Conservation (phyloP, 2,329 filamentous ascomycete species). For the Capronia epimyces region DNA sequence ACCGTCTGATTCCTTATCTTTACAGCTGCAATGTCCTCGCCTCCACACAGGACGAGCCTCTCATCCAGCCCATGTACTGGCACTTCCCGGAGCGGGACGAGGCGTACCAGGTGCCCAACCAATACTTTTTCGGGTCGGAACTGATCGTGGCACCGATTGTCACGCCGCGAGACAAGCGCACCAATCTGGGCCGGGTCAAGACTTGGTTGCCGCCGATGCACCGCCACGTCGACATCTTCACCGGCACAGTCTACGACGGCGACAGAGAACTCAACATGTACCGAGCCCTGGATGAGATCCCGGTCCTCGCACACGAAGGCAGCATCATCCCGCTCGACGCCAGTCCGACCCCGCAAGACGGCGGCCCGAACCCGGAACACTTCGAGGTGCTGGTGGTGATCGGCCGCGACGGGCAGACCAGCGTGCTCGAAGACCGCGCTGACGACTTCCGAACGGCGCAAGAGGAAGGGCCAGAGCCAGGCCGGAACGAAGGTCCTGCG, state of each 20-base stretch:
- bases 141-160: slow-evolving; percentile 56
- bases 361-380: slow-evolving; percentile 43
- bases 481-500: too few relatives aligned
- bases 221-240: slow-evolving; percentile 55
- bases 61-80: slow-evolving; percentile 62
- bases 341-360: slow-evolving; percentile 41
- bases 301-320: slow-evolving; percentile 53
- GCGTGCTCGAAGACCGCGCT: slow-evolving; percentile 45
- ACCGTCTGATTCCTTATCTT: slow-evolving; percentile 56
- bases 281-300: slow-evolving; percentile 46
- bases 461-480: slow-evolving; percentile 16
- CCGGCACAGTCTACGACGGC: slow-evolving; percentile 54
- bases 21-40: slow-evolving; percentile 53
- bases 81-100: slow-evolving; percentile 48
- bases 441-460: slow-evolving; percentile 20
- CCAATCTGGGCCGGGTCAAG: slow-evolving; percentile 46
- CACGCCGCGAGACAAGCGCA: slow-evolving; percentile 44
- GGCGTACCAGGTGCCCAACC: slow-evolving; percentile 53
- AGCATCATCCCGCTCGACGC: slow-evolving; percentile 55
- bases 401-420: slow-evolving; percentile 39
- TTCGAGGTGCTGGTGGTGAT: slow-evolving; percentile 49
- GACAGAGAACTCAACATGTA: slow-evolving; percentile 50
- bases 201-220: slow-evolving; percentile 53
- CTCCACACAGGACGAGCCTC: slow-evolving; percentile 44
- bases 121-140: slow-evolving; percentile 56